Base-by-base conservation (phyloP, 257 asterid genomes). In the Solanum chilense region DNA sequence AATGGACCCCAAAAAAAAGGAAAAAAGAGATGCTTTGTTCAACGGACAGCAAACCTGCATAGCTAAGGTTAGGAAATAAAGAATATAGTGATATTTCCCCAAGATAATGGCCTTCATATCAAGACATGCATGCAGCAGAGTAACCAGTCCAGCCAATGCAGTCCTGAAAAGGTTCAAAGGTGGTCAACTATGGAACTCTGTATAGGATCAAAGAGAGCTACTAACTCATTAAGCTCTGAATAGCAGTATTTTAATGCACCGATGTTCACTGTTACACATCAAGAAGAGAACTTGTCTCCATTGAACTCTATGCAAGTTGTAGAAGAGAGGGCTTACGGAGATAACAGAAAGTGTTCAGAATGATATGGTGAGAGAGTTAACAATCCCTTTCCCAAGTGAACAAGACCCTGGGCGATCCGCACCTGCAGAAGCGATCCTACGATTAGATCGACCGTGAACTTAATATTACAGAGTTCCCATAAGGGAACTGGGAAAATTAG, bases 381-480 rank as follows among this genome's bases (percentile, higher is more conserved):
- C 90, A 97, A 87, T 64, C 99, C 98, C 86, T 97, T 97, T 44
- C 99, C 99, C 88, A 96, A 70, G 89, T 96, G 99, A 45, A 94
- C 98, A 86, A 97, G 96, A 84, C 99, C 98, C 89, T 97, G 99
- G 83, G 99, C 99, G 64, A 97, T 95, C 84, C 98, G 95, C n/a
- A 96, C 99, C 99, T 96, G 93, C 88, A 87, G 23, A 88, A 82
- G 64, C 70, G 33, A 73, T 29, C 56, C 68, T 69, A 29, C 3
- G 20, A 60, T 86, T 60, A 86, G 88, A 76, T 21, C 5, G 52
- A 45, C 25, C 33, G 3, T 41, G 25, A 21, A 49, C 60, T 68
- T n/a, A 66, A 42, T 31, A 18, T 29, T 27, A 21, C 33, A 49
- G 37, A 23, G 35, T 12, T 62, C 29, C 7, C 66, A 47, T 6